Base-by-base conservation (phyloP, 2,329 filamentous ascomycete genomes). In the Verticillium longisporum region DNA sequence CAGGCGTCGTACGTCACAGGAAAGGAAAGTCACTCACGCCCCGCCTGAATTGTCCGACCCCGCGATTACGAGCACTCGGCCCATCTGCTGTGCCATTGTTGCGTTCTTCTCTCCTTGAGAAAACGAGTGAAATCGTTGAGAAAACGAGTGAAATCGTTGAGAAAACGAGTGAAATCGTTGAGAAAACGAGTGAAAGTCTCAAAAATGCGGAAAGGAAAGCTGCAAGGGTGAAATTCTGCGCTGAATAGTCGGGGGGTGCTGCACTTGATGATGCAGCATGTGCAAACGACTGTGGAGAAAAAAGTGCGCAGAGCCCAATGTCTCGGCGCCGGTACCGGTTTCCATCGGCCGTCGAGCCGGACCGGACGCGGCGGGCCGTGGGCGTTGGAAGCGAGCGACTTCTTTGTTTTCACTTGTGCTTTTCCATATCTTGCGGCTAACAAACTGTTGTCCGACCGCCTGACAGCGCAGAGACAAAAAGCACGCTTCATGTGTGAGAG, bases 41-140 rank as follows among this genome's bases (percentile, higher is more conserved):
- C 92, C 92, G 70, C 92, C 92, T 33, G 92, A 96, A 76, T 90
- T 91, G 76, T 97, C 92, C 32, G 92, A 96, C 64, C 92, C 92
- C 57, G 92, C 92, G 68, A 97, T 90, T 18, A 95, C 85, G 61
- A 97, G 79, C 55, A 96, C 87, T 62, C 87, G 77, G 63, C 75
- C 75, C 15, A 45, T 26, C 26, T 26, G 41, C 34, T 71, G 66
- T 1, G 67, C 66, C 78, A 80, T 80, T 38, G 26, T 65, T 58
- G 38, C 34, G 34, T 10, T 26, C 3, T 36, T 2, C 7, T 2
- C 13, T 36, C 34, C 13, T 36, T 2, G 2, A 36, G 34, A 7
- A 36, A 10, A 13, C 18, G 18, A 21, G 18, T 21, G 18, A 21
- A 21, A 21, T 21, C 18, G 18, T 21, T 21, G 18, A 21, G 18